These are phyloP conservation scores for Alternaria infectoria DNA, from an alignment of 2,329 filamentous ascomycete species.

Conservation along the genomic window DNA sequence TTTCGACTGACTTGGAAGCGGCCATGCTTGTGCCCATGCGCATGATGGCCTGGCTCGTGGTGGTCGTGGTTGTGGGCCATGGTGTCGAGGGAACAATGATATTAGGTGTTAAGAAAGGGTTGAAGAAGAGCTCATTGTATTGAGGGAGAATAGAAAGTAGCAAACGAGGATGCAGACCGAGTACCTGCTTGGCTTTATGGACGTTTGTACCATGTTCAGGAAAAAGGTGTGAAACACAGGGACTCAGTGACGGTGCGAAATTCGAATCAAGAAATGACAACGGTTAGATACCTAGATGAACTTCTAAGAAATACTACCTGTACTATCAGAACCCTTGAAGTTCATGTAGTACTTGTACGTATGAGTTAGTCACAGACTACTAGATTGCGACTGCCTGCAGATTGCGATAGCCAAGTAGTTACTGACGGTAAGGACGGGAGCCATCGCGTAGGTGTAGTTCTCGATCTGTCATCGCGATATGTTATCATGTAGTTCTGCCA, in stretches of 20 bases:
- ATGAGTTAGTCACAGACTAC: not conserved
- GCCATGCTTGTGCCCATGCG: conserved; percentile 12
- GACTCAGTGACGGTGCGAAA: not conserved
- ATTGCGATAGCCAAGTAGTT: not conserved
- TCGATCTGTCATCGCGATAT: not conserved
- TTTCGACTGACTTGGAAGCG: conserved; percentile 40
- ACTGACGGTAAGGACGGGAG: not conserved
- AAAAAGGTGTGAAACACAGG: not conserved
- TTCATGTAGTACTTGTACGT: not conserved
- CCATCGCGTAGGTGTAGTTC: not conserved
- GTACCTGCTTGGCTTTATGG: not conserved
- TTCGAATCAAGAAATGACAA: not conserved
- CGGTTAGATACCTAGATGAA: not conserved
- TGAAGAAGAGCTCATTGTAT: not conserved
- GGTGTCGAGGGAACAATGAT: not conserved
- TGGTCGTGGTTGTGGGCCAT: conserved; percentile 24
- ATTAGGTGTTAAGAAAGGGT: not conserved
- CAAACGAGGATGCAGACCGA: not conserved
- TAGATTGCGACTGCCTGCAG: not conserved
- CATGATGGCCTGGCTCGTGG: conserved; percentile 9
- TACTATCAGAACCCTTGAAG: not conserved
- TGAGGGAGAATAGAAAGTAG: not conserved
- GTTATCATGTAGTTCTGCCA: not conserved
- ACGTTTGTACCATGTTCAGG: not conserved
- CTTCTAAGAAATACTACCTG: not conserved